Conservation (phyloP, 2,329 filamentous ascomycete genomes). For the Alternaria sp. region DNA sequence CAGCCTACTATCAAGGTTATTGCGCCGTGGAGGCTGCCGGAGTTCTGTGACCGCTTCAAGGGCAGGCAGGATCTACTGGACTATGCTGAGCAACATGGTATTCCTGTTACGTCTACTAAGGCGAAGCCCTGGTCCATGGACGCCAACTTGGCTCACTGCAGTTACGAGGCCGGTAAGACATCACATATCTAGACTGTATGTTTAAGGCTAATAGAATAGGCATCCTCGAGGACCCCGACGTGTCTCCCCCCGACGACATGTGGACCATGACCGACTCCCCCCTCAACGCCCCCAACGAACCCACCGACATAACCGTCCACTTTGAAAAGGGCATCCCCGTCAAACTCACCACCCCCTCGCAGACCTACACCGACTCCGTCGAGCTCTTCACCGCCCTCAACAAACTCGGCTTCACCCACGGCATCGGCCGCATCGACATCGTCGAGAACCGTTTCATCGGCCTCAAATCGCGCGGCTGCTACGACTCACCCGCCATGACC, state of each 20-base stretch:
- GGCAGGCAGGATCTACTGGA: slow-evolving; percentile 76
- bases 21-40: slow-evolving; percentile 74
- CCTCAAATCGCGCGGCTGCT: slow-evolving; percentile 80
- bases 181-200: rapidly evolving
- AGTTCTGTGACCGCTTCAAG: slow-evolving; percentile 73
- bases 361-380: slow-evolving; percentile 70
- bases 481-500: slow-evolving; percentile 63
- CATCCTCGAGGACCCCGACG: slow-evolving; percentile 69
- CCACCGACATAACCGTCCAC: slow-evolving; percentile 72
- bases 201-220: slow-evolving; percentile 21
- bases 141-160: slow-evolving; percentile 77
- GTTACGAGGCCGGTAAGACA: slow-evolving; percentile 72
- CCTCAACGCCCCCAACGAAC: slow-evolving; percentile 71
- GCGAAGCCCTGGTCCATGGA: slow-evolving; percentile 63
- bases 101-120: slow-evolving; percentile 76
- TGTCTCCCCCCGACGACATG: slow-evolving; percentile 76
- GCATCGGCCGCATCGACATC: slow-evolving; percentile 82
- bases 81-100: slow-evolving; percentile 70
- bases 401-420: slow-evolving; percentile 72
- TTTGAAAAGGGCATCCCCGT: slow-evolving; percentile 79
- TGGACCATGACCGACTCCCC: slow-evolving; percentile 78
- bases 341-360: slow-evolving; percentile 65
- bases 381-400: slow-evolving; percentile 77
- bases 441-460: slow-evolving; percentile 83
- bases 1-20: slow-evolving; percentile 73